Base-by-base conservation (phyloP, 306 rosid species). In the Trichosanthes truncata region DNA sequence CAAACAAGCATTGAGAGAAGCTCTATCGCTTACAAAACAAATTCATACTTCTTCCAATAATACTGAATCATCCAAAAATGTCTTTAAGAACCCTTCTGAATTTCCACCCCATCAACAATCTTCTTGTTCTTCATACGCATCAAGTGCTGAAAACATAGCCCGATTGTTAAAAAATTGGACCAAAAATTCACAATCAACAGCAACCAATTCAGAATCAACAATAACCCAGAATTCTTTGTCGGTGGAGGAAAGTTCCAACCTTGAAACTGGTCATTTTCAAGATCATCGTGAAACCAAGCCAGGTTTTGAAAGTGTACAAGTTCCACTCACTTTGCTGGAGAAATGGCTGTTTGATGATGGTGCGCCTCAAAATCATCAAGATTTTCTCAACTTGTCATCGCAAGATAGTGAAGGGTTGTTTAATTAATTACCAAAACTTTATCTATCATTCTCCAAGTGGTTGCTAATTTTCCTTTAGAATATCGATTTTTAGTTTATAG, bases 301-400 rank as follows among this genome's bases (percentile, higher is more conserved):
- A 0, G 52, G 49, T 23, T 51, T 48, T 71, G 86, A 84, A 67
- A 63, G 61, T 0, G 53, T 25, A 4, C 85, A 81, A 35, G 87
- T 86, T 5, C 98, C 97, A 74, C 88, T 94, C 48, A 83, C 89
- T 1, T 60, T 92, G 77, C 71, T 92, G 8, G 98, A 94, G 90
- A 89, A 88, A 57, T 94, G 98, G 98, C 90, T 94, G 0, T 86
- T 89, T 40, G 97, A 94, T 46, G 98, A 94, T 63, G 89, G 83
- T 0, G 80, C 17, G 4, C 80, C 74, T 86, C 94, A 89, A 5
- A 84, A 84, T 66, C 89, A 89, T 46, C 92, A 87, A 13, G 87
- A 90, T 81, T 88, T 90, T 21, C 80, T 89, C 21, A 68, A 81
- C 79, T 81, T 87, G 81, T 85, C 94, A 8, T 53, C 88, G 33